Evolutionary conservation across 306 rosid species (phyloP).

Genomic region (Rubus idaeus): DNA sequence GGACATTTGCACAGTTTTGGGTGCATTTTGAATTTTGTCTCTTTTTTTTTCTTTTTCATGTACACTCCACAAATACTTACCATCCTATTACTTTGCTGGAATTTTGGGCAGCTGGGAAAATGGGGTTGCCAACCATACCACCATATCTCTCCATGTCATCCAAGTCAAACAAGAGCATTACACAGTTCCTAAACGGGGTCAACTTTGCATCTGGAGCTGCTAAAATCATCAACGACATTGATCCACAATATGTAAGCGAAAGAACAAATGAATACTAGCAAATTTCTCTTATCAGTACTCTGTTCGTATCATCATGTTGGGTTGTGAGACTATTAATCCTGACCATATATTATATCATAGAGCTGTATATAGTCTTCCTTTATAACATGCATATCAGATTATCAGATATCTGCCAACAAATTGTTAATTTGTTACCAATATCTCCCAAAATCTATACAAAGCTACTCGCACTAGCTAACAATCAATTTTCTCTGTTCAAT

Average conservation of each 20-base stretch:
- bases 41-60: too few species aligned
- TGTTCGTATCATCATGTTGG: too few species aligned
- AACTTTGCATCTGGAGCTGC: constrained; percentile 88
- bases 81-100: neutral
- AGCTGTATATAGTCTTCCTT: too few species aligned
- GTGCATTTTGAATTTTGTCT: too few species aligned
- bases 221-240: constrained; percentile 57
- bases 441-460: neutral
- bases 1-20: too few species aligned
- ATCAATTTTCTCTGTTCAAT: neutral
- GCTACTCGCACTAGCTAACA: neutral
- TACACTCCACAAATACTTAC: neutral
- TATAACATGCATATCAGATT: too few species aligned
- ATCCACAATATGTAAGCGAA: constrained; percentile 48
- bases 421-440: neutral
- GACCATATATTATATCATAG: neutral
- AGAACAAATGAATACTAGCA: neutral
- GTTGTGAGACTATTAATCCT: neutral
- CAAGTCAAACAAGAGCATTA: constrained; percentile 26
- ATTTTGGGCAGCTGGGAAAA: constrained; percentile 62
- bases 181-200: constrained; percentile 54
- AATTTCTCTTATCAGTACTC: neutral
- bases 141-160: constrained; percentile 59
- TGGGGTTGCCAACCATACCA: constrained; percentile 62
- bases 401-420: too few species aligned